phyloP scores from a whole-genome alignment of 352 stramenopile genomes.

The Phytophthora pini region DNA sequence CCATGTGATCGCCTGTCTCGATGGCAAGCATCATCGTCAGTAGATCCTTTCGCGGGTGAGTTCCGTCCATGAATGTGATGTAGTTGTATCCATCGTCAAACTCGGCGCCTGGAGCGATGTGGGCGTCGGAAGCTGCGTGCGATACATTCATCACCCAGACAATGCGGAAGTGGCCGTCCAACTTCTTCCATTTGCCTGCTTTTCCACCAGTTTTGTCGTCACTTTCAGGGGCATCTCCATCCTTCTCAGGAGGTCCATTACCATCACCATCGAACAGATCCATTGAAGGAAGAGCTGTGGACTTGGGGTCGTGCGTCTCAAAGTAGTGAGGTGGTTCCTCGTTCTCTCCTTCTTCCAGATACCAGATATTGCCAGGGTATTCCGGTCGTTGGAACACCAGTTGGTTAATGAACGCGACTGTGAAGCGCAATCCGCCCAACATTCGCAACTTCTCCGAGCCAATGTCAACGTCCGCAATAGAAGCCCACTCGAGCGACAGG shows the following conservation, averaged over 20 bases:
- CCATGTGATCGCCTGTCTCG: slow-evolving; percentile 56
- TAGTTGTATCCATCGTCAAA: slow-evolving; percentile 75
- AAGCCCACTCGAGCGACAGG: slow-evolving; percentile 83
- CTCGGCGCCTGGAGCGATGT: slow-evolving; percentile 51
- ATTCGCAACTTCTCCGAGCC: slow-evolving; percentile 73
- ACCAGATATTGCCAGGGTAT: slow-evolving; percentile 71
- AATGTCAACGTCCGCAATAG: slow-evolving; percentile 86
- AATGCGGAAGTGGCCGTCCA: slow-evolving; percentile 57
- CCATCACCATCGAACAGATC: slow-evolving; percentile 50
- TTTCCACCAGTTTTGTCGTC: slow-evolving; percentile 5
- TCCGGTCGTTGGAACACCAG: slow-evolving; percentile 56
- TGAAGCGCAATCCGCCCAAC: slow-evolving; percentile 74
- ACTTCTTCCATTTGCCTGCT: slow-evolving; percentile 50
- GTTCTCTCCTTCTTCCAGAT: slow-evolving; percentile 55
- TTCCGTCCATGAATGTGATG: slow-evolving; percentile 57
- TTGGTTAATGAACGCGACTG: slow-evolving; percentile 62
- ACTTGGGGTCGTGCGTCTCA: slow-evolving; percentile 40
- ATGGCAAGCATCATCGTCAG: slow-evolving; percentile 57
- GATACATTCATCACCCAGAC: slow-evolving; percentile 75
- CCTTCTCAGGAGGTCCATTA: slow-evolving; percentile 26
- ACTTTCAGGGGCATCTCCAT: slow-evolving; percentile 3
- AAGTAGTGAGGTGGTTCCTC: slow-evolving; percentile 44
- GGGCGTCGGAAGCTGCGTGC: slow-evolving; percentile 56
- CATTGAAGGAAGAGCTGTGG: slow-evolving; percentile 40
- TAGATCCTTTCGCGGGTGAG: slow-evolving; percentile 44